Evolutionary conservation across 768 basidiomycete genomes (phyloP), one percentile per base, ranked within the genome.

Genomic region (Leccinum rimulosum): DNA sequence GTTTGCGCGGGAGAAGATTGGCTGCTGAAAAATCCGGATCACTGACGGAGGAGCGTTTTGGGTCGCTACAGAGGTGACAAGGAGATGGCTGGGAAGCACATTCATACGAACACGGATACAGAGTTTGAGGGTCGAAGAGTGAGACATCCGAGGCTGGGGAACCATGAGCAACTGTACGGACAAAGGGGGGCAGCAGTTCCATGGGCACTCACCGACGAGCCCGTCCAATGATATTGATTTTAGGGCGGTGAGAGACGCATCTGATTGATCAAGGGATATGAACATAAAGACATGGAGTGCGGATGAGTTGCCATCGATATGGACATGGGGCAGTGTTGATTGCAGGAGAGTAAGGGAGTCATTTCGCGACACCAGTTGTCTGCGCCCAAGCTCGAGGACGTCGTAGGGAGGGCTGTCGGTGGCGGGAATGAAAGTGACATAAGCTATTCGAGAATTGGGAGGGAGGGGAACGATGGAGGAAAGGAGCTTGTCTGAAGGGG

Each of bases 271-370:
- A 3, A 65, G 58, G 28, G 80, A 73, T 17, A 77, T 75, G 30
- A 89, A 70, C 15, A 73, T 71, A 68, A 88, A 91, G n/a, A 84
- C 78, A 72, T 87, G 83, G 55, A 90, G 76, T 27, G 72, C 65
- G n/a, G 75, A 77, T 9, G 76, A 68, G 27, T 74, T 72, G 53
- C 77, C 71, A 35, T 75, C 75, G 50, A 84, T 71, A 61, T 82
- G 76, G 28, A 83, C 79, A 60, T 79, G 78, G 47, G 82, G 74
- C 25, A 89, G 69, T 28, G 86, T 68, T 10, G 84, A 82, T 6
- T 82, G 78, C 7, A 80, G 62, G 52, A 89, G 70, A 3, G 77
- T 30, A 22, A 72, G 64, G 12, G 74, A 66, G 10, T 65, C 57
- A 59, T 80, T 78, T 50, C 73, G 74, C 19, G 73, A 66, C 9